phyloP scores from a whole-genome alignment of 2,329 filamentous ascomycete species.

The Falciphora oryzae region DNA sequence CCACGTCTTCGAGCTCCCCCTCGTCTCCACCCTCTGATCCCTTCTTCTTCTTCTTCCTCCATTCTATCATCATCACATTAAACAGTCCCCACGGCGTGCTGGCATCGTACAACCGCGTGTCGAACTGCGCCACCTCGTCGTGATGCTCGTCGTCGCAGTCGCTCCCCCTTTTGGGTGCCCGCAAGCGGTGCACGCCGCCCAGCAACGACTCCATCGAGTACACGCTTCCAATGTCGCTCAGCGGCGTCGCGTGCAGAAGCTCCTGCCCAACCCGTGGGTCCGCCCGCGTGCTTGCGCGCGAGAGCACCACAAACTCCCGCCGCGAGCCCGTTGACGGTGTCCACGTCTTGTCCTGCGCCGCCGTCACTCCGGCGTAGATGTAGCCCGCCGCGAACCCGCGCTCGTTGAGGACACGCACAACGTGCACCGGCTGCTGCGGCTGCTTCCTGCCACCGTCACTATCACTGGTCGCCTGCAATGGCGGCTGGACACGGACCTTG shows the following conservation, averaged over 20 bases:
- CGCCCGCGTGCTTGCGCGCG: neutral
- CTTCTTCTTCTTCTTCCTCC: neutral
- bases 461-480: too few species aligned
- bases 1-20: neutral
- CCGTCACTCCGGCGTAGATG: neutral
- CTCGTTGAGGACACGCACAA: conserved; percentile 6
- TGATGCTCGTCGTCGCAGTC: conserved; percentile 1
- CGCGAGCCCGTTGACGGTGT: neutral
- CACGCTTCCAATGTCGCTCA: conserved; percentile 5
- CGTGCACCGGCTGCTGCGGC: neutral
- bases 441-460: neutral
- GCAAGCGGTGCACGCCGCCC: conserved; percentile 1
- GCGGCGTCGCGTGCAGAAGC: conserved; percentile 8
- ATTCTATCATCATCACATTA: conserved; percentile 11
- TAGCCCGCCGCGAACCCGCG: conserved; percentile 8
- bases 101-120: conserved; percentile 7
- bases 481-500: neutral
- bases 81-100: conserved; percentile 9
- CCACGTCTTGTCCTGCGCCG: neutral
- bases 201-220: conserved; percentile 8
- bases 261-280: conserved; percentile 9
- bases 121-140: conserved; percentile 8
- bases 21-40: neutral
- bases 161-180: neutral
- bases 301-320: conserved; percentile 8